Base-by-base conservation (phyloP, 2,329 filamentous ascomycete species). In the Emericellopsis atlantica region DNA sequence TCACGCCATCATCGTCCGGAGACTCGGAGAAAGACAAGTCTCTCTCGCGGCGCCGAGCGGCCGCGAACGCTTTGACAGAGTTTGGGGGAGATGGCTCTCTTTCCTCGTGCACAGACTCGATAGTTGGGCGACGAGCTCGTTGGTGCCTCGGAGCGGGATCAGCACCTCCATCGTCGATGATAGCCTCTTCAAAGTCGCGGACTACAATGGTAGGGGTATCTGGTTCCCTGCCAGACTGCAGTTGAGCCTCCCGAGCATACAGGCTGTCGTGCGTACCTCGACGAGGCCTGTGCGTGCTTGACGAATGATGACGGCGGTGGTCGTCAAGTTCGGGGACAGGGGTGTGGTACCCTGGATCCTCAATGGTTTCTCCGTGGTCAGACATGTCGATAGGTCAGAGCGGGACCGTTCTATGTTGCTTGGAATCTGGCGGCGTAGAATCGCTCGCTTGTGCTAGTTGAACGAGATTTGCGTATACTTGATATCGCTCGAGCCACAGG, bases 21-120 rank as follows among this genome's bases (percentile, higher is more conserved):
- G 59, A 54, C 46, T 73, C 74, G 14, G 70, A 74, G 46, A 71
- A 65, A 18, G 71, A 79, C 54, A 71, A 57, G 44, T 79, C 86
- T 35, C 89, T 83, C 55, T 90, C 85, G 44, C 89, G 81, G 44
- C 87, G 84, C 39, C 87, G 82, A 42, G 86, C 85, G 53, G 92
- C 85, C 15, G 92, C 92, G 60, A 98, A 98, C 4, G 92, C 92
- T 59, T 96, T 94, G 40, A 98, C 88, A 0, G 92, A 98, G 60
- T 95, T 98, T 7, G 92, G 92, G 10, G 90, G 90, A 6, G 92
- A 96, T 2, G 76, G 67, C 1, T 85, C 87, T 42, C 86, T 74
- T 37, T 74, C 76, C 18, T 75, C 72, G 21, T 65, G 58, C 36
- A 68, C 59, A 2, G 74, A 75, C 26, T 70, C 71, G 41, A 81